A percentile compares a stretch with the other conserved stretches of the same genome.
Conservation (phyloP, 1,284 basidiomycete genomes). For the Ceraceosorus guamensis region DNA sequence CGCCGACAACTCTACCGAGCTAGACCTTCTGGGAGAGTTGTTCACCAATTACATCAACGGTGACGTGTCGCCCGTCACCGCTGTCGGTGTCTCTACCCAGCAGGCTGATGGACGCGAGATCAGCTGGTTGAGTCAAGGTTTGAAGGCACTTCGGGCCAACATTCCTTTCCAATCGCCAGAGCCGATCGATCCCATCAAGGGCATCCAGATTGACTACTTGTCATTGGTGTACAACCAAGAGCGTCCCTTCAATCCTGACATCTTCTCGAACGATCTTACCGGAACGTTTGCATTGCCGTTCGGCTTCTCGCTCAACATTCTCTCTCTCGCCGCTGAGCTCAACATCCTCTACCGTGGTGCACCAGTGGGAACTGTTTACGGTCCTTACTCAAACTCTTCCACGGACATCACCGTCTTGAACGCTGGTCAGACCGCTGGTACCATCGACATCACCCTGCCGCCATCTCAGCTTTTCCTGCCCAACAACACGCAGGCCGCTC, state of each 20-base stretch:
- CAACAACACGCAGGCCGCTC: constrained; percentile 53
- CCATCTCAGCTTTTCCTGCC: constrained; percentile 57
- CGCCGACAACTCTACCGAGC: constrained; percentile 52
- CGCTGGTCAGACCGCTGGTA: constrained; percentile 59
- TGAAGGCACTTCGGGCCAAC: constrained; percentile 59
- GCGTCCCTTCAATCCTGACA: constrained; percentile 59
- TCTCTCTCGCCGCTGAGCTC: constrained; percentile 59
- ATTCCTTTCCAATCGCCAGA: constrained; percentile 58
- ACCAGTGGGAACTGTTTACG: constrained; percentile 52
- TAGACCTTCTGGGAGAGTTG: constrained; percentile 58
- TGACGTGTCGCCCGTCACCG: constrained; percentile 58
- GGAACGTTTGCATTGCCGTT: constrained; percentile 66
- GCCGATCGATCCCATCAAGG: constrained; percentile 62
- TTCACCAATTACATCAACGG: constrained; percentile 71
- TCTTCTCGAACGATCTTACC: constrained; percentile 58
- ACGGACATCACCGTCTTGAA: constrained; percentile 27
- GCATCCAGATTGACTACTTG: constrained; percentile 62
- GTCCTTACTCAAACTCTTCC: constrained; percentile 17
- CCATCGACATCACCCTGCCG: constrained; percentile 61
- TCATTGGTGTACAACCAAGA: constrained; percentile 58
- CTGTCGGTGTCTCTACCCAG: constrained; percentile 57
- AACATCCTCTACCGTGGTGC: constrained; percentile 59
- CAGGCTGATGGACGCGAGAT: constrained; percentile 57
- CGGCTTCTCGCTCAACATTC: constrained; percentile 64
- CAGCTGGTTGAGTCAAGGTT: constrained; percentile 63